These are phyloP conservation scores for Paxillus involutus DNA, from an alignment of 768 basidiomycete genomes.

Conservation along the genomic window DNA sequence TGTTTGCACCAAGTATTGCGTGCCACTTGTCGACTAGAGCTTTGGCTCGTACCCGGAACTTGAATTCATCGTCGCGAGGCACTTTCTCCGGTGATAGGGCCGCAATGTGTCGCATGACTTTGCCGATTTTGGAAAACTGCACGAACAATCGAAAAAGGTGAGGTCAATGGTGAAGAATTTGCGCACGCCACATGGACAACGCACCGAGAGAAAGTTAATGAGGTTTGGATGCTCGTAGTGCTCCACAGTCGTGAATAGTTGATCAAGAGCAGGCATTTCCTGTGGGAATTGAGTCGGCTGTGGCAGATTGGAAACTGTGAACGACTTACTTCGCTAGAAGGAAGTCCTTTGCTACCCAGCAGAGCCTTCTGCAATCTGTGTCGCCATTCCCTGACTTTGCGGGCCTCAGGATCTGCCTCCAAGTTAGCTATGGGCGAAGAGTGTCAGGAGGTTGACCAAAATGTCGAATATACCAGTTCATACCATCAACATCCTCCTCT, in stretches of 20 bases:
- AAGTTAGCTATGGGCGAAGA: conserved; percentile 36
- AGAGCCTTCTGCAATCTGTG: conserved; percentile 90
- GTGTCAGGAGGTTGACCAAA: conserved; percentile 7
- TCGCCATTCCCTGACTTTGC: conserved; percentile 87
- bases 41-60: conserved; percentile 50
- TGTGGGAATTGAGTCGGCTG: conserved; percentile 28
- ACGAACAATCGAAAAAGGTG: conserved; percentile 3
- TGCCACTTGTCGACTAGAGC: conserved; percentile 50
- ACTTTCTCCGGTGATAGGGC: conserved; percentile 41
- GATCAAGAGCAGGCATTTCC: conserved; percentile 77
- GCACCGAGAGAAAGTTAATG: conserved; percentile 68
- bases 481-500: conserved; percentile 62
- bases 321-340: conserved; percentile 61
- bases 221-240: conserved; percentile 69
- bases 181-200: conserved; percentile 18
- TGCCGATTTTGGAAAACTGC: conserved; percentile 49
- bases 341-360: conserved; percentile 61
- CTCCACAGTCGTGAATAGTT: conserved; percentile 76
- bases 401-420: conserved; percentile 58
- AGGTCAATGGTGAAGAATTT: conserved; percentile 8
- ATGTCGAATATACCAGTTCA: conserved; percentile 21
- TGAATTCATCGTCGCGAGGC: conserved; percentile 51
- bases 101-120: conserved; percentile 65
- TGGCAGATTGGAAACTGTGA: not conserved
- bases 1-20: conserved; percentile 34